These are phyloP conservation scores for Pelargonium australe DNA, from an alignment of 441 rosid species.

Conservation along the genomic window DNA sequence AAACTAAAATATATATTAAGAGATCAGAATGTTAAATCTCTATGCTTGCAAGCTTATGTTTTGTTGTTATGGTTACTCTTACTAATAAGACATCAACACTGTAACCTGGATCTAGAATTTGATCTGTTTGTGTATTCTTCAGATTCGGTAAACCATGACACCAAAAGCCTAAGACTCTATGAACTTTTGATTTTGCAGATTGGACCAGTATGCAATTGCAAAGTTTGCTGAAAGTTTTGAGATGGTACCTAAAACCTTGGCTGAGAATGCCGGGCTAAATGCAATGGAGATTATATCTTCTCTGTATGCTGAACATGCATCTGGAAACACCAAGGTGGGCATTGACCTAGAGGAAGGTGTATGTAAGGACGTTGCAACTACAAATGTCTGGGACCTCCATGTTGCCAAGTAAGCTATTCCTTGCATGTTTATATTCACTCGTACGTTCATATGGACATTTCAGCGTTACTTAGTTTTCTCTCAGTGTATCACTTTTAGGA, in stretches of 20 bases:
- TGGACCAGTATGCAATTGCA: constrained; percentile 95
- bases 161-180: neutral
- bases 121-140: neutral
- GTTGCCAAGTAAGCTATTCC: constrained; percentile 63
- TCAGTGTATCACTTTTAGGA: too few relatives aligned
- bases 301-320: constrained; percentile 84
- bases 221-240: constrained; percentile 98
- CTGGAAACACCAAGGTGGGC: constrained; percentile 83
- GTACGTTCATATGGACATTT: neutral
- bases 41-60: neutral
- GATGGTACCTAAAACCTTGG: constrained; percentile 90
- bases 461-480: neutral
- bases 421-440: neutral
- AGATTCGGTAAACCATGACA: neutral
- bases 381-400: constrained; percentile 83
- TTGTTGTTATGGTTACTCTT: neutral
- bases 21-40: neutral
- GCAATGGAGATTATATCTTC: constrained; percentile 95
- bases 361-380: constrained; percentile 65
- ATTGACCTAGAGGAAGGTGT: constrained; percentile 82
- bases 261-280: constrained; percentile 97
- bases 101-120: neutral
- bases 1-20: neutral
- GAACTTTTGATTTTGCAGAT: constrained; percentile 38
- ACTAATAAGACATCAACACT: neutral